A percentile compares a stretch with the other conserved stretches of the same genome.
These are phyloP conservation scores for Wickerhamiella domercqiae DNA, from an alignment of 805 yeast genomes.

Conservation along the genomic window DNA sequence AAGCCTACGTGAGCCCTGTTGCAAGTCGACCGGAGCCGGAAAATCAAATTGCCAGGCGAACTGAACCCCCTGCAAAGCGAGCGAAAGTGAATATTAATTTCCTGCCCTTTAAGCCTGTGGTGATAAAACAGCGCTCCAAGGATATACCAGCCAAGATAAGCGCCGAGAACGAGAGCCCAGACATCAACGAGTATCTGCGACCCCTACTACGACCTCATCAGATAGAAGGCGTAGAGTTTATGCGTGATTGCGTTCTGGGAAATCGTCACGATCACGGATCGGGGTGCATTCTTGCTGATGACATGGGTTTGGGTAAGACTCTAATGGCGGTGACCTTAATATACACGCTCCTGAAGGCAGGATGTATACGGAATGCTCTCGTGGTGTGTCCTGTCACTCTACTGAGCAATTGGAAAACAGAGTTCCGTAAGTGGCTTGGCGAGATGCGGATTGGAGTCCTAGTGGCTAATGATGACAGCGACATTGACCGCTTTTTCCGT, in stretches of 20 bases:
- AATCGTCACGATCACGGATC: conserved; percentile 31
- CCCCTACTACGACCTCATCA: conserved; percentile 65
- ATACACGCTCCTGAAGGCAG: conserved; percentile 56
- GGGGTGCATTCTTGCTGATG: conserved; percentile 88
- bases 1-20: too few relatives aligned
- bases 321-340: conserved; percentile 68
- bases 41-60: too few relatives aligned
- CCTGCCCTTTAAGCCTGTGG: too few relatives aligned
- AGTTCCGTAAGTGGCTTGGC: conserved; percentile 81
- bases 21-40: too few relatives aligned
- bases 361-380: conserved; percentile 38
- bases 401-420: conserved; percentile 73
- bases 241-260: conserved; percentile 76
- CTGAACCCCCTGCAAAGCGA: too few relatives aligned
- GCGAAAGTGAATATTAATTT: too few relatives aligned
- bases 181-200: conserved; percentile 18
- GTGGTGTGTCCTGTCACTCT: conserved; percentile 88
- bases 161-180: too few relatives aligned
- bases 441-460: conserved; percentile 48
- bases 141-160: too few relatives aligned
- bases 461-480: conserved; percentile 40
- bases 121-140: too few relatives aligned
- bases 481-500: conserved; percentile 29
- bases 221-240: conserved; percentile 62
- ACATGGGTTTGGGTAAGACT: conserved; percentile 93